Base-by-base conservation (phyloP, 257 asterid species). In the Solanum sejunctum region DNA sequence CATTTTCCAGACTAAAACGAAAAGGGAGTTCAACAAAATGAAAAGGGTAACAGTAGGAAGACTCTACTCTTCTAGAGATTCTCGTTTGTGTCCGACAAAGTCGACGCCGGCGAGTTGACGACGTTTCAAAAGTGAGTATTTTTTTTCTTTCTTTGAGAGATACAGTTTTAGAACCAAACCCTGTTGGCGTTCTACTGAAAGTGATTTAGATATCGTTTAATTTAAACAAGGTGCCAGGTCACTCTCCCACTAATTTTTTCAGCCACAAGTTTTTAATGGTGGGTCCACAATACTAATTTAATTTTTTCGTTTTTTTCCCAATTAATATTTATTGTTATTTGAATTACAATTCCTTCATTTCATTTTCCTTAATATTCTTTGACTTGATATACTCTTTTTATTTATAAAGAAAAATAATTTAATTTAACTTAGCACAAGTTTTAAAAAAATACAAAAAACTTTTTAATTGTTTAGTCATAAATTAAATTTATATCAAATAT, bases 201-300 rank as follows among this genome's bases (percentile, higher is more conserved):
- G 75, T 58, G 88, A 86, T 89, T 89, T 92, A 84, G 93, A 91
- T 89, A 85, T 86, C 83, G 86, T 84, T 84, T 26, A 79, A 86
- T 80, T 61, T 86, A 87, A 88, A 49, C 84, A 67, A 56, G 47
- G 60, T 71, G 80, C 91, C 97, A 92, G 87, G 91, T 91, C 93
- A 92, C 39, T 43, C 84, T 36, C 18, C 67, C 84, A 45, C 87
- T 82, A 61, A 89, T 86, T 86, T 91, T 91, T 87, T 89, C 88
- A 92, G 93, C 96, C 98, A 94, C 95, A 93, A 85, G 90, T 92
- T 91, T 87, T 87, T 52, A 52, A 52, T 78, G 83, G 83, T 78
- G 47, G 18, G 43, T 13, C 13, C 63, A 23, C 3, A 1, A 77
- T 77, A 13, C 9, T 78, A 52, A 49, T 49, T 75, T 75, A 10